These are phyloP conservation scores for Ensete glaucum DNA, from an alignment of 176 grass and related monocot genomes.

Conservation along the genomic window DNA sequence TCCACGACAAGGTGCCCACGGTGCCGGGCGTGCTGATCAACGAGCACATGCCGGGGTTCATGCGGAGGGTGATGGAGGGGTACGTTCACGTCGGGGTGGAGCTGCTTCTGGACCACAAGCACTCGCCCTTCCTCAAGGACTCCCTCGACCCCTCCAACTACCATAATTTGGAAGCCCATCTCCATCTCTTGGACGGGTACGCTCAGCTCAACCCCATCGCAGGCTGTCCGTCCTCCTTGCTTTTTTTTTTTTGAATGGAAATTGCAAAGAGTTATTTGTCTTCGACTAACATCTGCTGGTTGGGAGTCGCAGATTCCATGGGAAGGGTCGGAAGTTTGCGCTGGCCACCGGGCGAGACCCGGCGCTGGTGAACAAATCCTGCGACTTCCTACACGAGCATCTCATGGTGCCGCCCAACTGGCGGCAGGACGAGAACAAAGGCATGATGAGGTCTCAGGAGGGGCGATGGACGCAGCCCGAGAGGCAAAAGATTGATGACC, in stretches of 20 bases:
- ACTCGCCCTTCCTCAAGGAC: conserved; percentile 74
- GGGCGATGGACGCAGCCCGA: conserved; percentile 70
- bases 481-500: conserved; percentile 37
- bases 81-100: conserved; percentile 72
- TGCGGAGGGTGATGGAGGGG: conserved; percentile 33
- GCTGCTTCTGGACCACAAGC: conserved; percentile 59
- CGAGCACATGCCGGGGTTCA: conserved; percentile 41
- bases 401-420: conserved; percentile 57
- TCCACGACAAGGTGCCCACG: conserved; percentile 72
- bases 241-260: too few species aligned
- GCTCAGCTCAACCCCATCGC: neutral
- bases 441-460: conserved; percentile 43
- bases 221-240: too few species aligned
- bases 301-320: conserved; percentile 47
- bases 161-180: conserved; percentile 74
- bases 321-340: conserved; percentile 46
- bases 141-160: conserved; percentile 43
- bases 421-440: conserved; percentile 87
- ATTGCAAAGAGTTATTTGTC: neutral
- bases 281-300: neutral
- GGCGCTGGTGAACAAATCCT: conserved; percentile 79
- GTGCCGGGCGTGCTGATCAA: conserved; percentile 72
- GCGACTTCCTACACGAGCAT: conserved; percentile 67
- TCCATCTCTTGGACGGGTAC: conserved; percentile 85
- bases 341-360: conserved; percentile 58